These are phyloP conservation scores for Thermochaetoides dissita DNA, from an alignment of 2,329 filamentous ascomycete genomes.

Conservation along the genomic window DNA sequence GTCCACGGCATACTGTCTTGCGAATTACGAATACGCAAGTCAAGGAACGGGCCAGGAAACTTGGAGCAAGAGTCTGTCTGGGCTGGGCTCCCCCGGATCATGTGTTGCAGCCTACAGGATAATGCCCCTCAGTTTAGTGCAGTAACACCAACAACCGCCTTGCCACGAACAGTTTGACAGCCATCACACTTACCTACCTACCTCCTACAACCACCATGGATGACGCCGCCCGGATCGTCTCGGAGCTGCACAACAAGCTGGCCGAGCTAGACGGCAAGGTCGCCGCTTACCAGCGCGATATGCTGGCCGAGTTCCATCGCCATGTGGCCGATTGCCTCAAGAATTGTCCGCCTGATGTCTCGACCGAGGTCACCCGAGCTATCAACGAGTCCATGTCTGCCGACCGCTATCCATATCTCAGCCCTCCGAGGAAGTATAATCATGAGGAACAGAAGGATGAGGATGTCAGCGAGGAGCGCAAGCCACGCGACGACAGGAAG, in stretches of 20 bases:
- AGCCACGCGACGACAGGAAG: conserved; percentile 12
- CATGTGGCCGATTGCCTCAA: conserved; percentile 38
- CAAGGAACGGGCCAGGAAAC: background rate
- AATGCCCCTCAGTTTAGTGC: conserved; percentile 9
- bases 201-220: conserved; percentile 25
- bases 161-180: background rate
- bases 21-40: too few relatives aligned
- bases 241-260: conserved; percentile 39
- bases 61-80: background rate
- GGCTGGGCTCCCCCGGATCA: conserved; percentile 1
- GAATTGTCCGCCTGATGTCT: conserved; percentile 32
- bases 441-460: conserved; percentile 3
- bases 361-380: conserved; percentile 30
- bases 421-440: conserved; percentile 11
- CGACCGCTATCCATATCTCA: conserved; percentile 30
- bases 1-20: too few relatives aligned
- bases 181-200: conserved; percentile 7
- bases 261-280: conserved; percentile 44
- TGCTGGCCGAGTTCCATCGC: conserved; percentile 42
- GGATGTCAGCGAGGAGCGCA: too few relatives aligned
- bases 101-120: conserved; percentile 8
- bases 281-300: conserved; percentile 39
- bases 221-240: conserved; percentile 34
- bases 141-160: conserved; percentile 8
- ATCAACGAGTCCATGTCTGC: conserved; percentile 28